Evolutionary conservation across 495 filamentous ascomycete genomes (phyloP).

Genomic region (Aspergillus incahuasiensis): DNA sequence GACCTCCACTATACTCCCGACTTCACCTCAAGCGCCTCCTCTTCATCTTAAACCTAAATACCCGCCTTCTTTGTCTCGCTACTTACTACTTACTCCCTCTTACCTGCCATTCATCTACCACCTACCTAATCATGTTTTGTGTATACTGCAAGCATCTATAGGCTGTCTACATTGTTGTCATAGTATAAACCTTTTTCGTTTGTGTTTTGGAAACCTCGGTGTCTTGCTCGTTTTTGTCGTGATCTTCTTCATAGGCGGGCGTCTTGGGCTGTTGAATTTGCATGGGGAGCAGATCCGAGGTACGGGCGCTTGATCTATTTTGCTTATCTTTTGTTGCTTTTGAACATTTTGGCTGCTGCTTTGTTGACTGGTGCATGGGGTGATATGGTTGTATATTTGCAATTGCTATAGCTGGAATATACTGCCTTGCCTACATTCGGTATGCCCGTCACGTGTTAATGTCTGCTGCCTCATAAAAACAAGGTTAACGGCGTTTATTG

Average conservation of each 20-base stretch:
- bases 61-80: not conserved
- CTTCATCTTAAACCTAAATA: slow-evolving; percentile 30
- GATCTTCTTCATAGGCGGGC: not conserved
- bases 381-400: not conserved
- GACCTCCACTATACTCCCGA: slow-evolving; percentile 17
- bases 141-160: not conserved
- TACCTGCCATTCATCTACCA: not conserved
- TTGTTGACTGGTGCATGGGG: not conserved
- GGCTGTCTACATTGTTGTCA: not conserved
- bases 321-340: not conserved
- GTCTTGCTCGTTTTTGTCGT: not conserved
- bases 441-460: too few species aligned
- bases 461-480: too few species aligned
- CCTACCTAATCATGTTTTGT: slow-evolving; percentile 7
- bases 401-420: not conserved
- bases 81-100: not conserved
- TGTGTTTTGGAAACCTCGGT: not conserved
- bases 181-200: not conserved
- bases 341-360: not conserved
- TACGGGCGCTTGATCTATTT: not conserved
- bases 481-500: too few species aligned
- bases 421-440: not conserved
- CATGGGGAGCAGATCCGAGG: not conserved
- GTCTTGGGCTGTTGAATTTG: not conserved
- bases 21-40: slow-evolving; percentile 26